phyloP scores from a whole-genome alignment of 2,329 filamentous ascomycete genomes.

The Huntiella omanensis region DNA sequence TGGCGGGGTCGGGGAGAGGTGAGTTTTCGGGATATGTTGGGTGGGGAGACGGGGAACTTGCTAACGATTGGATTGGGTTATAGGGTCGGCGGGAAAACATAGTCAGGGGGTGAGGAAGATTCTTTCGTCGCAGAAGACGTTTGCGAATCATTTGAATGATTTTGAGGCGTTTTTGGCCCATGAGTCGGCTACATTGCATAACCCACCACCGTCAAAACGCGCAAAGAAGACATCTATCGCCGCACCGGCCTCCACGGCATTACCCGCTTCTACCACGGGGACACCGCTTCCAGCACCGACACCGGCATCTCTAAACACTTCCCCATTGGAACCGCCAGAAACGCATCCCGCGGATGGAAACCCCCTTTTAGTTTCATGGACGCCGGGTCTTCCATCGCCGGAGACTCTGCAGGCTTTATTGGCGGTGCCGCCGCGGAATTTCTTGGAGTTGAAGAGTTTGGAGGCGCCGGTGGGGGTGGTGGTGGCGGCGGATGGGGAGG shows the following conservation, averaged over 20 bases:
- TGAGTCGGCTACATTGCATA: slow-evolving; percentile 12
- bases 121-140: slow-evolving; percentile 63
- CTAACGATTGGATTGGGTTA: neutral
- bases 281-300: neutral
- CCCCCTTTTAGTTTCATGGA: slow-evolving; percentile 36
- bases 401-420: slow-evolving; percentile 47
- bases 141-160: slow-evolving; percentile 66
- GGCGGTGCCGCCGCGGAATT: slow-evolving; percentile 44
- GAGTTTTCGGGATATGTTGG: slow-evolving; percentile 12
- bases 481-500: slow-evolving; percentile 15
- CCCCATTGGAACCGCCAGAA: neutral
- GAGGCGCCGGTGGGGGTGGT: slow-evolving; percentile 21
- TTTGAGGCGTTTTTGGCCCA: slow-evolving; percentile 46
- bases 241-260: slow-evolving; percentile 19
- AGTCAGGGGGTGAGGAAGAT: slow-evolving; percentile 59
- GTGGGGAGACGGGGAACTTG: no score
- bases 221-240: slow-evolving; percentile 14
- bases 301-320: neutral
- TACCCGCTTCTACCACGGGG: slow-evolving; percentile 6
- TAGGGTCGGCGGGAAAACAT: slow-evolving; percentile 25
- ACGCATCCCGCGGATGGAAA: slow-evolving; percentile 33
- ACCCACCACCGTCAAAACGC: slow-evolving; percentile 8
- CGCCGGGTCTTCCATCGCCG: slow-evolving; percentile 38
- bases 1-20: slow-evolving; percentile 36
- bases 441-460: slow-evolving; percentile 39